Evolutionary conservation across 2,329 filamentous ascomycete genomes (phyloP), one percentile per base, ranked within the genome.

Genomic region (Monosporascus ibericus): DNA sequence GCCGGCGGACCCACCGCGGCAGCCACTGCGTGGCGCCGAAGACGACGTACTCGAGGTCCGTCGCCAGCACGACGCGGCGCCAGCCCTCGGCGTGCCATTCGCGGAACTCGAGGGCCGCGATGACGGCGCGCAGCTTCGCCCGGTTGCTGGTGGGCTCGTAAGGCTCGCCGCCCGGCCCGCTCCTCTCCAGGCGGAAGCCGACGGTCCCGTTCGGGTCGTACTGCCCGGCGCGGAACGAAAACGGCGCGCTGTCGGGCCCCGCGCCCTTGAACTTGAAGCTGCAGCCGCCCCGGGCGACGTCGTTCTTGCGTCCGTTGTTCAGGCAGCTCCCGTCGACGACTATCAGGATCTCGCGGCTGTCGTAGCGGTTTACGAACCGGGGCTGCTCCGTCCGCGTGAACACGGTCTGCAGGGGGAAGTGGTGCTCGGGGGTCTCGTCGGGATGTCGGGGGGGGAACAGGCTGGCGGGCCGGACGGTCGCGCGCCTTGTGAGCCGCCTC

Each of bases 11-110:
- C 76, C 76, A 79, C 2, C 48, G 54, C 38, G 61, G 63, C 17
- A 74, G 54, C 69, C 70, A 75, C 22, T 57, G 49, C 3, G 71
- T 75, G 3, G 71, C 64, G 11, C 75, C 73, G 7, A 67, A 55
- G 15, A 70, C 70, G 7, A 78, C 68, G 50, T 78, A 78, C 48
- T 71, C 67, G 1, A 73, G 74, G 51, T 80, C 74, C 0, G 73
- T 78, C 17, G 74, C 71, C 48, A 80, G 65, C 14, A 79, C 71
- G n/a, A 80, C 52, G 3, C 63, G 63, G 8, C 61, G 55, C 60
- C 68, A 73, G 9, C 69, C 70, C 55, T 77, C 73, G 17, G 58
- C 62, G 6, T 56, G 48, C 75, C 74, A 77, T 42, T 59, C 52
- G 3, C 70, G 66, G 56, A 70, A 46, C 42, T 46, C 42, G 42